Conservation (phyloP, 2,329 filamentous ascomycete species). For the Thermoascus crustaceus region DNA sequence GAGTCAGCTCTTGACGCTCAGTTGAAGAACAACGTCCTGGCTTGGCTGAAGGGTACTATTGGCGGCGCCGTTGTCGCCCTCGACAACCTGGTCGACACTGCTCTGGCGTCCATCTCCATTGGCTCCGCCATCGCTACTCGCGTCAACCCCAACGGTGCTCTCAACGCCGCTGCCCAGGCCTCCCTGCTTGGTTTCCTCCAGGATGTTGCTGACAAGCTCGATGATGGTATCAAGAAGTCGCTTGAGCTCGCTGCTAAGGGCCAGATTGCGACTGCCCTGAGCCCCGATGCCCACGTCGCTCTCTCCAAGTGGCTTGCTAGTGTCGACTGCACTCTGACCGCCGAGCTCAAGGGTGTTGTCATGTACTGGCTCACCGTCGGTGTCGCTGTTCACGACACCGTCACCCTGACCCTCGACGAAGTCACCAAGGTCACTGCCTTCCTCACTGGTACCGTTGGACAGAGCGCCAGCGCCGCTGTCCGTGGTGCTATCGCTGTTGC, state of each 20-base stretch:
- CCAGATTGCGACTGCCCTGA: constrained; percentile 19
- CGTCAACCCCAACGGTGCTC: constrained; percentile 22
- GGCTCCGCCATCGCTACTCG: constrained; percentile 23
- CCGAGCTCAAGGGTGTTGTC: constrained; percentile 29
- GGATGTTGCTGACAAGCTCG: constrained; percentile 17
- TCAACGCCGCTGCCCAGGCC: constrained; percentile 21
- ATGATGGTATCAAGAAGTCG: constrained; percentile 19
- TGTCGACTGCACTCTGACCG: constrained; percentile 24
- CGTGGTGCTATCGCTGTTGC: constrained; percentile 24
- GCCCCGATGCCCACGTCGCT: constrained; percentile 21
- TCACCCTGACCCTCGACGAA: constrained; percentile 20
- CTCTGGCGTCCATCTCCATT: constrained; percentile 24
- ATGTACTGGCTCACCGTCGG: constrained; percentile 29
- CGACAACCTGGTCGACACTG: constrained; percentile 19
- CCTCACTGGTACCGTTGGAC: constrained; percentile 21
- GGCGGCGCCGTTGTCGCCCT: constrained; percentile 21
- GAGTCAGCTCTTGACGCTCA: constrained; percentile 20
- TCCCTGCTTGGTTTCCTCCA: constrained; percentile 27
- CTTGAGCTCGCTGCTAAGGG: constrained; percentile 24
- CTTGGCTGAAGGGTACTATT: constrained; percentile 24
- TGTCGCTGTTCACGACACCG: constrained; percentile 18
- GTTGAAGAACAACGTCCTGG: constrained; percentile 23
- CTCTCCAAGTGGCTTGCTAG: constrained; percentile 26
- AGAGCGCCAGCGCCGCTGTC: constrained; percentile 22
- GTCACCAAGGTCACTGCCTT: constrained; percentile 22